Percentiles rank a stretch among this genome's conserved stretches.
phyloP scores from a whole-genome alignment of 805 yeast genomes.

The Wickerhamomyces queroliae region DNA sequence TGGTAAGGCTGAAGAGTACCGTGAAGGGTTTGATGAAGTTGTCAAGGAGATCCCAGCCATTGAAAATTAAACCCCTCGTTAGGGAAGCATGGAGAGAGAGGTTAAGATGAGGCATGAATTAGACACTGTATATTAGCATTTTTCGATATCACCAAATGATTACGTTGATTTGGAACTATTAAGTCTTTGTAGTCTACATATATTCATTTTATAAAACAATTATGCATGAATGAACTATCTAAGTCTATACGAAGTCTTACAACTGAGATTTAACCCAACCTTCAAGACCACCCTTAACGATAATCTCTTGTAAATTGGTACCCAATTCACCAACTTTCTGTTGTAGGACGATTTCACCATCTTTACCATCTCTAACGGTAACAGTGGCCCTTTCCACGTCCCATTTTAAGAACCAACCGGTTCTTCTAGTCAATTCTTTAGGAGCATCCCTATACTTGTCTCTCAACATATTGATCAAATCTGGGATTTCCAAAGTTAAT shows the following conservation, averaged over 20 bases:
- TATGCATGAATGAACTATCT: not conserved
- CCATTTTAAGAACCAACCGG: constrained; percentile 92
- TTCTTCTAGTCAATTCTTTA: constrained; percentile 83
- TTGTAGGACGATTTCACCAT: constrained; percentile 53
- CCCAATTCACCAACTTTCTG: constrained; percentile 96
- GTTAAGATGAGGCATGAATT: not conserved
- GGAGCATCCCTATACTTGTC: constrained; percentile 48
- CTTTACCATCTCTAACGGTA: constrained; percentile 59
- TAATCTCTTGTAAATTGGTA: constrained; percentile 91
- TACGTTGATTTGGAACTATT: not conserved
- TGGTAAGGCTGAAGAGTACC: constrained; percentile 78
- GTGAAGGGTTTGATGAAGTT: constrained; percentile 87
- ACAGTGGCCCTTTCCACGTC: constrained; percentile 85
- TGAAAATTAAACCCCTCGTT: constrained; percentile 4
- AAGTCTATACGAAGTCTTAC: constrained; percentile 3
- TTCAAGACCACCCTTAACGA: constrained; percentile 95
- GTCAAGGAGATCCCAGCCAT: constrained; percentile 75
- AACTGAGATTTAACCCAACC: constrained; percentile 91
- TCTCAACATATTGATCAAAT: constrained; percentile 71
- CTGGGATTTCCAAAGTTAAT: constrained; percentile 89
- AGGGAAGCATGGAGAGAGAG: not conserved
- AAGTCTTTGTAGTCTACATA: no score
- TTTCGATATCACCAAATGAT: not conserved
- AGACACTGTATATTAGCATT: constrained; percentile 1
- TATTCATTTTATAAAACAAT: no score